A percentile compares a stretch with the other conserved stretches of the same genome.
Conservation (phyloP, 2,329 filamentous ascomycete species). For the Thelonectria rubi region DNA sequence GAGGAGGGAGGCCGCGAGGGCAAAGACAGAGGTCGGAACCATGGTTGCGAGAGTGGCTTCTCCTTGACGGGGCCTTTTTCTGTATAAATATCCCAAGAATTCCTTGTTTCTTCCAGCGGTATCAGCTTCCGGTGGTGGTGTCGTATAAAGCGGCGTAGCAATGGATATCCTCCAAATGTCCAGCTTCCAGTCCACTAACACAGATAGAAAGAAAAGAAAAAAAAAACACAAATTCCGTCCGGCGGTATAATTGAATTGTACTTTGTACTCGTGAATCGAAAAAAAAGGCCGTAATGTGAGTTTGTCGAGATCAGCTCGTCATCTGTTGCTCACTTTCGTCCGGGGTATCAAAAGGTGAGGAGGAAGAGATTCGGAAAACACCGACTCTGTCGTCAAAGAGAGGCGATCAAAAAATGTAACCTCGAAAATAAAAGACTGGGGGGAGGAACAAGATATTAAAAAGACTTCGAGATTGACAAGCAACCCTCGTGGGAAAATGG, state of each 20-base stretch:
- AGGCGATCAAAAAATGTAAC: background rate
- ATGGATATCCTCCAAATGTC: conserved; percentile 3
- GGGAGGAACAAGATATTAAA: background rate
- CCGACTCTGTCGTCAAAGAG: background rate
- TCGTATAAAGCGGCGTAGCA: background rate
- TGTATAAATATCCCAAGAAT: background rate
- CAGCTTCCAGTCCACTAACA: background rate
- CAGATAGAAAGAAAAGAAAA: background rate
- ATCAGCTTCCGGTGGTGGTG: background rate
- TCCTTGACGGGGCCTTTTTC: background rate
- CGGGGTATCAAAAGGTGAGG: conserved; percentile 15
- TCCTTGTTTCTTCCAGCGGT: background rate
- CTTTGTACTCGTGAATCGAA: conserved; percentile 18
- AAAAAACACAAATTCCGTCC: conserved; percentile 12
- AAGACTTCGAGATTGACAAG: background rate
- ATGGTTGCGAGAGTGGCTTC: conserved; percentile 18
- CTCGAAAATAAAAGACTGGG: background rate
- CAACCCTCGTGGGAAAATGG: background rate
- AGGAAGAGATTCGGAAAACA: conserved; percentile 3
- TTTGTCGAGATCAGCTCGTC: conserved; percentile 13
- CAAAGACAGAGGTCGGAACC: conserved; percentile 34
- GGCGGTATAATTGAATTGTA: conserved; percentile 17
- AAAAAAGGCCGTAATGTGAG: conserved; percentile 2
- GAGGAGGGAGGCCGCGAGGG: conserved; percentile 33
- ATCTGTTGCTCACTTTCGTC: conserved; percentile 3